A percentile compares a stretch with the other conserved stretches of the same genome.
These are phyloP conservation scores for Phytophthora europaea DNA, from an alignment of 352 stramenopile genomes.

Conservation along the genomic window DNA sequence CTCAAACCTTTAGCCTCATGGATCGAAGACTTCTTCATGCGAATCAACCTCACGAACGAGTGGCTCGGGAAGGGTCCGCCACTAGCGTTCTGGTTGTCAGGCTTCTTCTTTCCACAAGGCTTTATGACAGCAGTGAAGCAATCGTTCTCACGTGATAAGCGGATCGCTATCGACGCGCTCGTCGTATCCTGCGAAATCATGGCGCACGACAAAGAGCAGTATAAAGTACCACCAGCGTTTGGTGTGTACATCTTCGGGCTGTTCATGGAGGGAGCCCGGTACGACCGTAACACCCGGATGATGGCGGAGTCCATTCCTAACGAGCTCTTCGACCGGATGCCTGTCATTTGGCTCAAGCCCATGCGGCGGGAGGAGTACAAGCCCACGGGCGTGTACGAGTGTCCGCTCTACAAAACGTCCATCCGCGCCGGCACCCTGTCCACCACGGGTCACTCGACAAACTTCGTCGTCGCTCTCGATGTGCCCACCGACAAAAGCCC, in stretches of 20 bases:
- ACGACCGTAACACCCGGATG: constrained; percentile 74
- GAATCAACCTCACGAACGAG: constrained; percentile 83
- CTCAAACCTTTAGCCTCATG: constrained; percentile 93
- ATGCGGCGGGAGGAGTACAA: constrained; percentile 84
- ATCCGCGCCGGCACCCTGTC: constrained; percentile 91
- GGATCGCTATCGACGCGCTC: constrained; percentile 94
- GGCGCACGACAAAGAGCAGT: constrained; percentile 78
- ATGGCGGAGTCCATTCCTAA: constrained; percentile 92
- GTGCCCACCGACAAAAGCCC: constrained; percentile 85
- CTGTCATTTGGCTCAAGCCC: constrained; percentile 93
- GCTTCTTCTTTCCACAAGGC: constrained; percentile 96
- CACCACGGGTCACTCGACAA: constrained; percentile 95
- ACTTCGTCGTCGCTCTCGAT: constrained; percentile 93
- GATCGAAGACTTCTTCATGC: constrained; percentile 94
- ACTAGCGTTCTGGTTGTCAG: constrained; percentile 91
- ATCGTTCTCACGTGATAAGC: constrained; percentile 90
- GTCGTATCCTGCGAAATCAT: constrained; percentile 88
- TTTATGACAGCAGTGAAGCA: constrained; percentile 97
- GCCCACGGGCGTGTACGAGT: constrained; percentile 87
- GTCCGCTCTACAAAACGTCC: constrained; percentile 95
- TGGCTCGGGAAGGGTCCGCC: constrained; percentile 91
- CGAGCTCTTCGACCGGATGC: constrained; percentile 93
- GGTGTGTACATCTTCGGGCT: constrained; percentile 96
- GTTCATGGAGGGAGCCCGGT: constrained; percentile 96
- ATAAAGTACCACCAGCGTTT: constrained; percentile 64